phyloP scores from a whole-genome alignment of 768 basidiomycete genomes.

The Rhodosporidiobolus sp. region DNA sequence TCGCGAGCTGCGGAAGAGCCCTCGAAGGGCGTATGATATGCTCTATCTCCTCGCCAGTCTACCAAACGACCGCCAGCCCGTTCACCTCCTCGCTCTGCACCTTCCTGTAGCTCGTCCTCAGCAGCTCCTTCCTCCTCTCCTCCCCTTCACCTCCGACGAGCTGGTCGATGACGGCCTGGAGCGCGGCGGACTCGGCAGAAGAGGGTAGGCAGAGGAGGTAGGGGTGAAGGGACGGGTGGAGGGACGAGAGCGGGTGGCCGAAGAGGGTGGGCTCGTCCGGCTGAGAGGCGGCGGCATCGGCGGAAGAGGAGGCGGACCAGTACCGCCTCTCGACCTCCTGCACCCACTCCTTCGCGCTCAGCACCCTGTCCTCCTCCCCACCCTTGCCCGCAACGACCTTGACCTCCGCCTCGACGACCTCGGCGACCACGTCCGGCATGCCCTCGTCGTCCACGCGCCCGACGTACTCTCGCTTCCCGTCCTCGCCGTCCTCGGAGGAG shows the following conservation, averaged over 20 bases:
- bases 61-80: constrained; percentile 46
- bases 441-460: constrained; percentile 40
- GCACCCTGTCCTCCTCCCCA: constrained; percentile 22
- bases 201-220: constrained; percentile 13
- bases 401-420: constrained; percentile 32
- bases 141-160: constrained; percentile 1
- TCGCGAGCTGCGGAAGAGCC: too few species aligned
- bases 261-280: background rate
- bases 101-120: constrained; percentile 42
- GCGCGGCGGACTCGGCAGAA: background rate
- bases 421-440: constrained; percentile 36
- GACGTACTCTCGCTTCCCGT: constrained; percentile 7
- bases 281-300: background rate
- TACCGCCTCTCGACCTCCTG: constrained; percentile 41
- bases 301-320: constrained; percentile 17
- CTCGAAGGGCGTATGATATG: too few species aligned
- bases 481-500: too few species aligned
- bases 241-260: background rate
- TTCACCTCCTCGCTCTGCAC: constrained; percentile 45
- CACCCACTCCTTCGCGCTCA: constrained; percentile 45
- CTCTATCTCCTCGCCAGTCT: background rate
- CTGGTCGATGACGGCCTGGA: background rate
- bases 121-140: constrained; percentile 2
- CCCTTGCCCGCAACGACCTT: constrained; percentile 28
- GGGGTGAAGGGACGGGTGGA: constrained; percentile 24